A percentile compares a stretch with the other conserved stretches of the same genome.
Evolutionary conservation across 345 rosid species (phyloP).

Genomic region (Murraya koenigii): DNA sequence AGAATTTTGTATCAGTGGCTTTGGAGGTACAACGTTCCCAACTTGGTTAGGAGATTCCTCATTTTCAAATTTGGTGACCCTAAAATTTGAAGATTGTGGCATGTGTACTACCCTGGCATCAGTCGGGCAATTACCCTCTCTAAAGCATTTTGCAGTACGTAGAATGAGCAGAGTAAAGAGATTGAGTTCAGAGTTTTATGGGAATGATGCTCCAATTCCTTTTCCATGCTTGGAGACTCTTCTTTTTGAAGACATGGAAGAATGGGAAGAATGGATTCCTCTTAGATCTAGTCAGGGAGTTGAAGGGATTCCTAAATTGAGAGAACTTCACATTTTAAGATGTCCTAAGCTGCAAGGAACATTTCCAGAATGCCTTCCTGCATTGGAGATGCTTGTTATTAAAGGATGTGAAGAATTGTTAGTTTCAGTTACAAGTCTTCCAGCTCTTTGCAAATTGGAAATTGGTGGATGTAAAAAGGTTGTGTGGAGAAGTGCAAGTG

Average conservation of each 20-base stretch:
- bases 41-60: slow-evolving; percentile 20
- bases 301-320: slow-evolving; percentile 27
- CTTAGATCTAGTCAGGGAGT: neutral
- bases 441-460: neutral
- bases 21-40: neutral
- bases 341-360: slow-evolving; percentile 24
- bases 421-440: neutral
- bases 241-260: slow-evolving; percentile 17
- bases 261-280: slow-evolving; percentile 34
- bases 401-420: neutral
- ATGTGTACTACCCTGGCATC: slow-evolving; percentile 1
- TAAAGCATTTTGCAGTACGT: neutral
- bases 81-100: slow-evolving; percentile 1
- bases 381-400: slow-evolving; percentile 12
- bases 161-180: neutral
- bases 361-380: slow-evolving; percentile 20
- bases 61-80: neutral
- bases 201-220: neutral
- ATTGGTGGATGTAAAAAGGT: slow-evolving; percentile 11
- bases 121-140: neutral
- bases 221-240: slow-evolving; percentile 8
- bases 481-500: neutral
- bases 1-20: neutral
- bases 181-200: neutral
- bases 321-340: slow-evolving; percentile 21